Evolutionary conservation across 1,139 yeast species (phyloP).

Genomic region (Yamadazyma triangularis): DNA sequence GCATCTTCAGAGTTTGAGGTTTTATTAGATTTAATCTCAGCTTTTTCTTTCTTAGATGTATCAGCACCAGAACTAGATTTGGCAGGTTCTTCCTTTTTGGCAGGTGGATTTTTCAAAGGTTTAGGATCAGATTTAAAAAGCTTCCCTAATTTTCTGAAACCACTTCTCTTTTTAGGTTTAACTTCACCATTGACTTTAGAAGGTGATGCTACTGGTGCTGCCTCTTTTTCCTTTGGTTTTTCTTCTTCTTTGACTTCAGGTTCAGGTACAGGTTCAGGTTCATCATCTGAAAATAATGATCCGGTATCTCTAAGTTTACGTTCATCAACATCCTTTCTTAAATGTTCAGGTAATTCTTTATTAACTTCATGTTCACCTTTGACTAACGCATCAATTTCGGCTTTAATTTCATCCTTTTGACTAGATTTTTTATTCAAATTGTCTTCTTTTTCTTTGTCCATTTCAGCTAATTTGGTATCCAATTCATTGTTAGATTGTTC

Average conservation of each 20-base stretch:
- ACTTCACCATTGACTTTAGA: slow-evolving; percentile 3
- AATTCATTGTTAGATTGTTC: slow-evolving; percentile 23
- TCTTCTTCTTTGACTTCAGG: slow-evolving; percentile 7
- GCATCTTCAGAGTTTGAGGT: slow-evolving; percentile 13
- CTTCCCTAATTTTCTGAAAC: slow-evolving; percentile 12
- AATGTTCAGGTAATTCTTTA: slow-evolving; percentile 50
- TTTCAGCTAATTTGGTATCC: slow-evolving; percentile 28
- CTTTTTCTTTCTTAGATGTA: slow-evolving; percentile 3
- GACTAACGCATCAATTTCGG: slow-evolving; percentile 29
- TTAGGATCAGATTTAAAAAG: slow-evolving; percentile 10
- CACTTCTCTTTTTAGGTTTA: slow-evolving; percentile 7
- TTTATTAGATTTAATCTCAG: slow-evolving; percentile 8
- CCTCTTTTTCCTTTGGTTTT: slow-evolving; percentile 8
- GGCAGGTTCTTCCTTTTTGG: slow-evolving; percentile 2
- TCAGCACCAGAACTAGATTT: slow-evolving; percentile 1
- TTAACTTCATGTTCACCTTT: slow-evolving; percentile 44
- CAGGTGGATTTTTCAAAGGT: neutral
- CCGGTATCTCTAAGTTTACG: slow-evolving; percentile 37
- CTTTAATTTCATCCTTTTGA: slow-evolving; percentile 31
- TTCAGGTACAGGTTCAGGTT: slow-evolving; percentile 15
- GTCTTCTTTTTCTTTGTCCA: slow-evolving; percentile 25
- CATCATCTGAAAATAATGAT: slow-evolving; percentile 33
- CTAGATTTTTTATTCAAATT: slow-evolving; percentile 25
- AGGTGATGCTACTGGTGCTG: neutral
- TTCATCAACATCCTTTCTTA: slow-evolving; percentile 40